Conservation (phyloP, 768 basidiomycete species). For the Leucosporidium yakuticum region DNA sequence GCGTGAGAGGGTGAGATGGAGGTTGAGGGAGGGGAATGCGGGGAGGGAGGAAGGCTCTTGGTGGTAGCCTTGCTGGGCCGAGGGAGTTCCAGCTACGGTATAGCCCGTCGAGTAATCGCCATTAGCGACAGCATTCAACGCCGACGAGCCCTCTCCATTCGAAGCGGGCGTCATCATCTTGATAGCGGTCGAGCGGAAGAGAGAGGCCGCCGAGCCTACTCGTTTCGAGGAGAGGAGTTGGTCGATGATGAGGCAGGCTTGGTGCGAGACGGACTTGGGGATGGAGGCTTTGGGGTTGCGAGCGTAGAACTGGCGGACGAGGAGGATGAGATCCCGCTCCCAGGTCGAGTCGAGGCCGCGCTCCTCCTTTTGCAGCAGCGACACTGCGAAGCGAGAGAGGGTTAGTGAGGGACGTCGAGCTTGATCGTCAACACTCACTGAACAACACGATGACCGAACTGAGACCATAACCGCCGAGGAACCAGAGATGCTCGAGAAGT, state of each 20-base stretch:
- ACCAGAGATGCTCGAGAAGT: background rate
- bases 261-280: background rate
- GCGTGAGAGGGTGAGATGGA: too few species aligned
- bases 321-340: background rate
- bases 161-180: too few species aligned
- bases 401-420: background rate
- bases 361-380: background rate
- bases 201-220: too few species aligned
- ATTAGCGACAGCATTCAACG: too few species aligned
- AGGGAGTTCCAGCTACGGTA: too few species aligned
- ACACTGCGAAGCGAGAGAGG: background rate
- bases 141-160: too few species aligned
- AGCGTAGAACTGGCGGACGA: background rate
- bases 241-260: constrained; percentile 5
- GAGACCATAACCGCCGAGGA: background rate
- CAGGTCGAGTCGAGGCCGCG: background rate
- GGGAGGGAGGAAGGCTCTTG: too few species aligned
- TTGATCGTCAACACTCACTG: background rate
- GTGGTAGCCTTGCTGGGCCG: too few species aligned
- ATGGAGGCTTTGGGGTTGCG: background rate
- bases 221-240: background rate
- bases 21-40: too few species aligned
- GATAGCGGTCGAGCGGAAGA: too few species aligned
- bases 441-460: background rate
- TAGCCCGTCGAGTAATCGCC: too few species aligned